Base-by-base conservation (phyloP, 2,329 filamentous ascomycete species). In the Hypoxylon sp. region DNA sequence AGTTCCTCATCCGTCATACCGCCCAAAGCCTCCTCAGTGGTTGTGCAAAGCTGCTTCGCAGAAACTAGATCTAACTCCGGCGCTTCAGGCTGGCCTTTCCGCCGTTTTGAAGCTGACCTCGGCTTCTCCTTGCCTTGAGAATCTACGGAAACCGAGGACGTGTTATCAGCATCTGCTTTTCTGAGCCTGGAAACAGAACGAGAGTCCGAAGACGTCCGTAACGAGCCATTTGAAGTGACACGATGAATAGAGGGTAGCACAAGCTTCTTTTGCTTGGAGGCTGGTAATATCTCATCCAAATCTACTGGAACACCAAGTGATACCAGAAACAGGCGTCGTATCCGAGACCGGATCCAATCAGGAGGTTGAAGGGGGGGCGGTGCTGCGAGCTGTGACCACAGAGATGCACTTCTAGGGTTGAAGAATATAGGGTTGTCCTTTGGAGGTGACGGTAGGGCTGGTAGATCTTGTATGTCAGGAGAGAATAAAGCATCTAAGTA, bases 191-290 rank as follows among this genome's bases (percentile, higher is more conserved):
- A 84, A 1, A 81, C 76, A 11, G 83, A 84, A 17, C 85, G 83
- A 4, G 83, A 84, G 65, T 89, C 87, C 25, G 81, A 82, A 2
- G 88, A 90, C 17, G 82, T 85, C 43, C 87, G 83, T 34, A 83
- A 85, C 25, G 83, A 91, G 69, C 77, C 81, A 57, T 79, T 85
- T 67, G 80, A 85, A 53, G 81, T 85, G 77, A 79, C 73, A 14
- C 77, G 79, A 61, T 82, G 82, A 17, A 83, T 74, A 5, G 94
- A 97, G 0, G 96, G 96, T 1, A 99, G 86, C 3, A 99, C 87
- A 17, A 99, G 90, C 78, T 98, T 98, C 86, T 98, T 98, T 79
- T 99, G 96, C 80, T 98, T 98, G 11, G 93, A 97, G 0, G 95
- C 94, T 0, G 96, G 96, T 6, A 99, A 87, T 60, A 99, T 98